Evolutionary conservation across 2,329 filamentous ascomycete species (phyloP), one percentile per base, ranked within the genome.

Genomic region (Penicillium sp.): DNA sequence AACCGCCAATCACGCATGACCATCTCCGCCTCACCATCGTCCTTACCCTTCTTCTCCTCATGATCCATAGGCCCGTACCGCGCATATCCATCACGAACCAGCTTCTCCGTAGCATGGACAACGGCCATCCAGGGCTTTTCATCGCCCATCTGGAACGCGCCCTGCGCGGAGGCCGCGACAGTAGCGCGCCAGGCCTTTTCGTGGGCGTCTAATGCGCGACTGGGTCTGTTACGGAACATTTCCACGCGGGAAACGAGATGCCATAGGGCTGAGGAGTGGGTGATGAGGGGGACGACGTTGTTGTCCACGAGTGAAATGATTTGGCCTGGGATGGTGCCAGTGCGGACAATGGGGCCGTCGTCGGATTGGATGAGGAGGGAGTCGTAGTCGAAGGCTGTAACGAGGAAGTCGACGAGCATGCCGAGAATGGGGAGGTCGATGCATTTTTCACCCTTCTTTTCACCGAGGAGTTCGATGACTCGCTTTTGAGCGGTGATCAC

Each of bases 131-230:
- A 97, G 19, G 84, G 84, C 46, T 82, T 82, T 65, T 85, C 85
- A 30, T 85, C 81, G 76, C 85, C 87, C 81, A 72, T 78, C 73
- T 74, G 77, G 71, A 76, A 79, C 26, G 76, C 76, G 28, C 73
- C 84, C 70, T 65, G 80, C 67, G 60, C 80, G 73, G 67, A 79
- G 60, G 60, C 80, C 72, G 30, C 86, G 81, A 67, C 85, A 78
- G 54, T 83, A 0, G 90, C 87, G 2, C 95, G 85, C 93, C 94
- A 99, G 0, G 89, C 92, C 73, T 94, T 93, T 78, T 98, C 95
- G 33, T 93, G 87, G 1, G 91, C 92, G 6, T 93, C 90, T 1
- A 98, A 82, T 4, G 93, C 91, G 1, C 87, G 88, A 0, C 80
- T 78, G 1, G 89, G 90, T 56, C 91, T 89, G 2, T 85, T 79